These are phyloP conservation scores for Massarina eburnea DNA, from an alignment of 2,329 filamentous ascomycete species.

Conservation along the genomic window DNA sequence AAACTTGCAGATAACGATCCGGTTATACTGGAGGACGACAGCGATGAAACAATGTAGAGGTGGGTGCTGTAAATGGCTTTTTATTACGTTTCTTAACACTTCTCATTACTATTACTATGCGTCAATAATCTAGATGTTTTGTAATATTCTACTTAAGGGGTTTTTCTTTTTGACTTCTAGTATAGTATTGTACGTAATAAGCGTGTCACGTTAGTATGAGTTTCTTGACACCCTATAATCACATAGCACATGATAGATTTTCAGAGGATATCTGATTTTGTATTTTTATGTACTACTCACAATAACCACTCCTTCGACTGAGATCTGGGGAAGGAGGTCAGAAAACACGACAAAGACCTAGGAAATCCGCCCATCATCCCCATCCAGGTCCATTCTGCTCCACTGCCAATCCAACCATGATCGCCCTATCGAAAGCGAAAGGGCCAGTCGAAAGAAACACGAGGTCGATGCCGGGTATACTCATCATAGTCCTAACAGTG, in stretches of 20 bases:
- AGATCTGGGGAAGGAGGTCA: neutral
- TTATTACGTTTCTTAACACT: too few species aligned
- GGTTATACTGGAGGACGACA: too few species aligned
- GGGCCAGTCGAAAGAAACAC: neutral
- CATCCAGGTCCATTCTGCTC: neutral
- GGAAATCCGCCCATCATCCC: neutral
- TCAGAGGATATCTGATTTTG: neutral
- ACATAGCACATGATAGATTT: neutral
- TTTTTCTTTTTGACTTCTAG: too few species aligned
- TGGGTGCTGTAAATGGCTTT: too few species aligned
- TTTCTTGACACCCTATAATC: too few species aligned
- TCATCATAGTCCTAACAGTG: neutral
- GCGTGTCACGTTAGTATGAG: too few species aligned
- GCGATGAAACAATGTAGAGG: too few species aligned
- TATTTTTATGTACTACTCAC: neutral
- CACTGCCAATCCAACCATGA: neutral
- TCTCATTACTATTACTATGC: too few species aligned
- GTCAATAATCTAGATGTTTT: too few species aligned
- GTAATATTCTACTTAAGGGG: too few species aligned
- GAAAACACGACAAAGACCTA: neutral
- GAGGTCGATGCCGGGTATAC: neutral
- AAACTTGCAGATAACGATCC: too few species aligned
- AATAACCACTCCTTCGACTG: neutral
- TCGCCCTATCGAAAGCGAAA: neutral
- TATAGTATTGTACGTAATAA: too few species aligned